phyloP scores from a whole-genome alignment of 2,329 filamentous ascomycete genomes.

The Nakataea oryzae region DNA sequence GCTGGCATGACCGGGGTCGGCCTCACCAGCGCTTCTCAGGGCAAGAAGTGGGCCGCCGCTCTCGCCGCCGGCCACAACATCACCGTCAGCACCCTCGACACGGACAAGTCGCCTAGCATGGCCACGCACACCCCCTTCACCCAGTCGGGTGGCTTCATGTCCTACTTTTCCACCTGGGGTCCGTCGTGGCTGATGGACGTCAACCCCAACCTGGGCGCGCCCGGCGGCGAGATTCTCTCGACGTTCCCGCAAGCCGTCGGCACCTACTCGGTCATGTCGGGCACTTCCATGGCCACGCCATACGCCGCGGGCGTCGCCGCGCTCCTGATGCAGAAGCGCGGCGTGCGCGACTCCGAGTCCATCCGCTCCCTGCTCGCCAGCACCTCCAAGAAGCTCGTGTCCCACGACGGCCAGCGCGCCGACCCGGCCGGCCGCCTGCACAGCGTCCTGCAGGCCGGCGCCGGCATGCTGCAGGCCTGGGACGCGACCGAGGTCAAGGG shows the following conservation, averaged over 20 bases:
- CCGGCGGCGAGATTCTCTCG: slow-evolving; percentile 32
- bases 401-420: background rate
- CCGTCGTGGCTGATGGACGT: background rate
- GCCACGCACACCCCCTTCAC: slow-evolving; percentile 26
- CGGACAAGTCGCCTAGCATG: slow-evolving; percentile 16
- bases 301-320: slow-evolving; percentile 32
- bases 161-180: slow-evolving; percentile 17
- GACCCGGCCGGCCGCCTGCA: background rate
- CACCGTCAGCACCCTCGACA: slow-evolving; percentile 2
- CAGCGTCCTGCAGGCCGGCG: slow-evolving; percentile 29
- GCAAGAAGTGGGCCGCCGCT: slow-evolving; percentile 16
- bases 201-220: slow-evolving; percentile 30
- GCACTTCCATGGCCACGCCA: slow-evolving; percentile 39
- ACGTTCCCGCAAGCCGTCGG: slow-evolving; percentile 26
- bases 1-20: background rate
- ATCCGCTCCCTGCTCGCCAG: background rate
- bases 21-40: slow-evolving; percentile 5
- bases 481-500: slow-evolving; percentile 26
- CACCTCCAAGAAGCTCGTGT: background rate
- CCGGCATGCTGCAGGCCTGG: slow-evolving; percentile 29
- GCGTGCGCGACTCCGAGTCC: slow-evolving; percentile 8
- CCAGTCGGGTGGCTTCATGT: slow-evolving; percentile 31
- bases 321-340: slow-evolving; percentile 22
- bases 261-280: slow-evolving; percentile 26
- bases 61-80: slow-evolving; percentile 15